These are phyloP conservation scores for Euphorbia peplus DNA, from an alignment of 345 rosid species.

Conservation along the genomic window DNA sequence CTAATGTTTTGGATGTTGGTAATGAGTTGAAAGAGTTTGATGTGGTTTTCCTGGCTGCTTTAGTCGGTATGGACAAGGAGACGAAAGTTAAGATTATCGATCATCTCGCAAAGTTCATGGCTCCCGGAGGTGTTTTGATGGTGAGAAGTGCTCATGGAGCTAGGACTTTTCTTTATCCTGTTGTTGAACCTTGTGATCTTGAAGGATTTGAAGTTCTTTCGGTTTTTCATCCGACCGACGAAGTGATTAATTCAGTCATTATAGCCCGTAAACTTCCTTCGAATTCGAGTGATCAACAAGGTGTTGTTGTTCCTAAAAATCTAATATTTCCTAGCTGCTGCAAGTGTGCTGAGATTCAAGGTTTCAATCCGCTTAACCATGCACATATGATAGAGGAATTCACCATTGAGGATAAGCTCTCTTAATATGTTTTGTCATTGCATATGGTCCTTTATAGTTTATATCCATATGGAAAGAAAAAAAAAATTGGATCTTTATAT, in stretches of 20 bases:
- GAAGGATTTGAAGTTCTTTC: slow-evolving; percentile 70
- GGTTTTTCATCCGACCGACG: slow-evolving; percentile 76
- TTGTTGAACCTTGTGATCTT: slow-evolving; percentile 66
- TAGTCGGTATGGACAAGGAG: slow-evolving; percentile 83
- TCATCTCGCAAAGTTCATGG: slow-evolving; percentile 74
- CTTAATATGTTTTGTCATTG: no score
- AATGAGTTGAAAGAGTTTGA: slow-evolving; percentile 52
- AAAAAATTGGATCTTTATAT: no score
- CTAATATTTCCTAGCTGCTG: slow-evolving; percentile 42
- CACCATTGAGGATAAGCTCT: no score
- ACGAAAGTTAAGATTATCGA: slow-evolving; percentile 54
- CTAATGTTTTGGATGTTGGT: slow-evolving; percentile 52
- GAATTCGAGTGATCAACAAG: slow-evolving; percentile 15
- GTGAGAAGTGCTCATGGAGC: slow-evolving; percentile 95
- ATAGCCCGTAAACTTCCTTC: slow-evolving; percentile 53
- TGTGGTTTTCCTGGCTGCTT: slow-evolving; percentile 90
- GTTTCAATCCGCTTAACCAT: slow-evolving; percentile 52
- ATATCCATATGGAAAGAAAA: no score
- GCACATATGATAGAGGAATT: slow-evolving; percentile 64
- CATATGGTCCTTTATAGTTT: no score
- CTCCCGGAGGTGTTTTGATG: slow-evolving; percentile 65
- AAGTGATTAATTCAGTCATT: slow-evolving; percentile 78
- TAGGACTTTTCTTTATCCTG: slow-evolving; percentile 83
- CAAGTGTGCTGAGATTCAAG: slow-evolving; percentile 59
- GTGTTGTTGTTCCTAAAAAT: slow-evolving; percentile 17